Percentiles rank a stretch among this genome's conserved stretches.
These are phyloP conservation scores for Fusarium sp. DNA, from an alignment of 2,329 filamentous ascomycete species.

Conservation along the genomic window DNA sequence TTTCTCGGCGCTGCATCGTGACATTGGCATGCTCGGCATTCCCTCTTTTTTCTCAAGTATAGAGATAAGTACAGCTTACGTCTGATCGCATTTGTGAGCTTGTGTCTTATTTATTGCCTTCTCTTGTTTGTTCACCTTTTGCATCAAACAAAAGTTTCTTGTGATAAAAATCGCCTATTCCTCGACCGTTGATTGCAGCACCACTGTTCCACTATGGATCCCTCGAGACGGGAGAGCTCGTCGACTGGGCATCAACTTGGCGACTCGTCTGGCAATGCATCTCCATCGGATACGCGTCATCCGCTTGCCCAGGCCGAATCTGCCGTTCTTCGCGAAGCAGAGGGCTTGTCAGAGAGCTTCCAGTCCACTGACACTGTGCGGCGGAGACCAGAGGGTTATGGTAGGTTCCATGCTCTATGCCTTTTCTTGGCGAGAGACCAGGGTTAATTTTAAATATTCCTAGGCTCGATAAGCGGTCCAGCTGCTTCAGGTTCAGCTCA, in stretches of 20 bases:
- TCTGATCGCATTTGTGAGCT: constrained; percentile 6
- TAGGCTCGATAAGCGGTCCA: constrained; percentile 42
- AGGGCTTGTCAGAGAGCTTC: constrained; percentile 62
- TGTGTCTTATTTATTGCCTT: not conserved
- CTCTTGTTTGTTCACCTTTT: constrained; percentile 12
- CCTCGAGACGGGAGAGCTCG: constrained; percentile 47
- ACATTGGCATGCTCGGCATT: constrained; percentile 45
- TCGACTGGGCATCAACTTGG: constrained; percentile 50
- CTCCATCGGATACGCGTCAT: constrained; percentile 61
- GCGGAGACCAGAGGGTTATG: constrained; percentile 67
- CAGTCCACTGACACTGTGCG: constrained; percentile 70
- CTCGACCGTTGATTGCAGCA: constrained; percentile 13
- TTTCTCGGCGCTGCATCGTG: constrained; percentile 31
- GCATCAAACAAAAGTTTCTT: constrained; percentile 14
- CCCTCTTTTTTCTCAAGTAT: constrained; percentile 30
- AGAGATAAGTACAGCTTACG: constrained; percentile 18
- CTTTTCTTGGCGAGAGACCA: constrained; percentile 3
- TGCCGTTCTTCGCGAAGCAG: constrained; percentile 51
- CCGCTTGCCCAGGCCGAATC: constrained; percentile 52
- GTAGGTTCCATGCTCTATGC: constrained; percentile 51
- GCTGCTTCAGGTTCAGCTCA: constrained; percentile 43
- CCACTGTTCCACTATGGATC: constrained; percentile 54
- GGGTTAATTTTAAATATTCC: constrained; percentile 25
- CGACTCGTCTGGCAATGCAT: constrained; percentile 52
- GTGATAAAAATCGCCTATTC: constrained; percentile 4